Evolutionary conservation across 176 grass and related monocot genomes (phyloP), one percentile per base, ranked within the genome.

Genomic region (Alloteropsis semialata): DNA sequence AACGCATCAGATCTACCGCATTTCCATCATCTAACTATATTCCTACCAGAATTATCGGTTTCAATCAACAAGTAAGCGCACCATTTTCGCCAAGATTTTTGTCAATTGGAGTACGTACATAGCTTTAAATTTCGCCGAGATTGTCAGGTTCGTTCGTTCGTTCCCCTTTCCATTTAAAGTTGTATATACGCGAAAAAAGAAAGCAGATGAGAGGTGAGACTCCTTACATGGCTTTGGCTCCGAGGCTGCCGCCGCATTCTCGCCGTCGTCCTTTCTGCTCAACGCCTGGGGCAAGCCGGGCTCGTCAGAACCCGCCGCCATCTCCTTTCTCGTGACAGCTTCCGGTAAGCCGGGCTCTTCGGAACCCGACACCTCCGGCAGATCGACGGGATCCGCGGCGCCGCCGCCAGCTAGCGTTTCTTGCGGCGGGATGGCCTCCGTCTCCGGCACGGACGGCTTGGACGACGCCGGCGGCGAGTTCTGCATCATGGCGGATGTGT

Each of bases 401-500:
- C 49, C 32, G 50, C 43, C 72, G 8, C 8, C 6, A 11, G 33
- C 34, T 21, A 16, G 36, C 1, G 86, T 71, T 25, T 88, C 80
- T n/a, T 72, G 13, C 65, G 55, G 73, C 19, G 73, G 86, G 46
- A 71, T 63, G 34, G 81, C 48, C 58, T 45, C 81, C 16, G 65
- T 78, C 81, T 72, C 81, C 36, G 74, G 80, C 42, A 69, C 72
- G 50, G 85, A 6, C 11, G 85, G 45, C 78, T 68, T 80, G 29
- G 65, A 6, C 10, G 78, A 75, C 1, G 53, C 5, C 16, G 81
- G 74, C 57, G 80, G 66, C 18, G 79, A 56, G 82, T 61, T 88
- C 55, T 77, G 78, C 72, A 88, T 36, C 43, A 87, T 15, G 21
- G 63, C 77, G 29, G 90, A 88, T 10, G 83, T 64, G 83, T 83